Evolutionary conservation across 345 rosid species (phyloP), one percentile per base, ranked within the genome.

Genomic region (Clarkia xantiana): DNA sequence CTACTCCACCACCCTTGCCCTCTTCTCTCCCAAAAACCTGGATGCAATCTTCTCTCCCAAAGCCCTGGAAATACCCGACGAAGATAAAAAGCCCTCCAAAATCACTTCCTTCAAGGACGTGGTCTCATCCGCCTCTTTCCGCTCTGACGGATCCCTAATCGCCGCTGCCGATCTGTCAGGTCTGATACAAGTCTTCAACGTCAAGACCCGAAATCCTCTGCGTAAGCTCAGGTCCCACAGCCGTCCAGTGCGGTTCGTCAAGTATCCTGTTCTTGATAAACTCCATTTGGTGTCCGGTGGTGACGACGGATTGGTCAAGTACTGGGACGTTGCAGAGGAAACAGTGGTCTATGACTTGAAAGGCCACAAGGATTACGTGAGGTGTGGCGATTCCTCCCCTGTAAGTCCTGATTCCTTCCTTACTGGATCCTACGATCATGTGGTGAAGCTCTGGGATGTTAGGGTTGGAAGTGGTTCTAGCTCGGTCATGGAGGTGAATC

Each of bases 401-500:
- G 72, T 73, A 12, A 67, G 63, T 51, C 66, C 58, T 0, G 84
- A 81, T 45, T 62, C 78, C 67, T 91, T 91, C 36, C 63, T 76
- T 9, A 83, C 96, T 0, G 98, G 98, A 14, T 86, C 98, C 34
- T 91, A 91, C 44, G 98, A 91, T 61, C 98, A 91, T 29, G 77
- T 83, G 0, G 86, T 86, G 42, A 91, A 81, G 68, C 67, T 91
- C 38, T 91, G 98, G 96, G 98, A 91, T 61, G 77, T 75, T 22
- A 84, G 94, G 63, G 86, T 66, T 6, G 78, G 71, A 16, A 67
- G 49, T 18, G 67, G 50, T 23, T 63, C 70, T 15, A 77, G 55
- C 61, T 64, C 83, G 0, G 69, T 76, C 8, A 59, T 80, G 56
- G 93, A 83, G 66, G 69, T 91, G 47, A 86, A 84, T 60, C 94